Conservation (phyloP, 176 grass and related monocot genomes). For the Oryza meridionalis region DNA sequence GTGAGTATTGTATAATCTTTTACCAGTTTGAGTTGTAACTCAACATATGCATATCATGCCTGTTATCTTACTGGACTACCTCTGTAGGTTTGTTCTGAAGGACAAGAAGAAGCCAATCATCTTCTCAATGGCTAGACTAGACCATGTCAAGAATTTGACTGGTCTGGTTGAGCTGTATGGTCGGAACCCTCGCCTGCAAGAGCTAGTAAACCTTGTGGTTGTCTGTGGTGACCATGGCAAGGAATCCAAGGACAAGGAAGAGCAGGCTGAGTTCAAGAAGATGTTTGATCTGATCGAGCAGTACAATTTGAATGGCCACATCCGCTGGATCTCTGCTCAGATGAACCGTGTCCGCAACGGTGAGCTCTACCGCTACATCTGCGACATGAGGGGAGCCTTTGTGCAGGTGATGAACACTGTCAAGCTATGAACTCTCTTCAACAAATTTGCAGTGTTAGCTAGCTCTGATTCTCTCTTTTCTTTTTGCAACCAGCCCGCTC, state of each 20-base stretch:
- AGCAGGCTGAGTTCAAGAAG: conserved; percentile 73
- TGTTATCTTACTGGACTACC: conserved; percentile 14
- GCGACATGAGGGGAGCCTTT: conserved; percentile 67
- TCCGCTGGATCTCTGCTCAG: conserved; percentile 80
- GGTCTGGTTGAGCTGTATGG: conserved; percentile 73
- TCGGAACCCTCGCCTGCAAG: conserved; percentile 49
- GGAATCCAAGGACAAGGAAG: conserved; percentile 75
- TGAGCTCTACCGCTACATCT: conserved; percentile 77
- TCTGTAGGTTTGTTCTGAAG: conserved; percentile 63
- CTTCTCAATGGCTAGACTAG: conserved; percentile 85
- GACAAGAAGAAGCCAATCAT: conserved; percentile 73
- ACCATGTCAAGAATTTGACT: conserved; percentile 77
- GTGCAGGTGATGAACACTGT: conserved; percentile 52
- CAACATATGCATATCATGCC: neutral
- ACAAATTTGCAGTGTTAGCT: neutral
- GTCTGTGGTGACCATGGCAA: conserved; percentile 75
- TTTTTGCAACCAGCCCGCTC: conserved; percentile 58
- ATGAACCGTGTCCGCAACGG: conserved; percentile 83
- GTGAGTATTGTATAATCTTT: conserved; percentile 34
- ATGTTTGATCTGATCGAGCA: conserved; percentile 69
- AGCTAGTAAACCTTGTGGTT: conserved; percentile 74
- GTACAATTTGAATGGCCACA: conserved; percentile 63
- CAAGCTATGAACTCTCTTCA: conserved; percentile 18
- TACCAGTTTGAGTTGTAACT: conserved; percentile 12
- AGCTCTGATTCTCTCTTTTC: conserved; percentile 14